These are phyloP conservation scores for Phaffomyces opuntiae DNA, from an alignment of 805 yeast genomes.

Conservation along the genomic window DNA sequence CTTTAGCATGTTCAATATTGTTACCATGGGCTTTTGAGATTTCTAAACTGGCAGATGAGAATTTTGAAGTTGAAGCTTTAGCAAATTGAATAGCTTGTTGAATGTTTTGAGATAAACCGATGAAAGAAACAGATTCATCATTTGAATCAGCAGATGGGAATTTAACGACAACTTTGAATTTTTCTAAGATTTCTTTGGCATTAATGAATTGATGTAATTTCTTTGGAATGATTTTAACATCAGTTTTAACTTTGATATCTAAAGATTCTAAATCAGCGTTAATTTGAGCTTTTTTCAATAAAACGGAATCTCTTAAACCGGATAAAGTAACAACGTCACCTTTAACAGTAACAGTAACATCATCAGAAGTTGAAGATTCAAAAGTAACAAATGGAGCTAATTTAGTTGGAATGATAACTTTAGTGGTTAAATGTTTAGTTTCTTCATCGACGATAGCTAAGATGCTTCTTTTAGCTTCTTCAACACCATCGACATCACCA, in stretches of 20 bases:
- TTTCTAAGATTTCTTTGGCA: constrained; percentile 41
- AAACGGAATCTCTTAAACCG: constrained; percentile 67
- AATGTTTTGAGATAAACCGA: constrained; percentile 57
- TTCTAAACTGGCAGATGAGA: constrained; percentile 62
- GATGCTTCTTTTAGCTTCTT: constrained; percentile 64
- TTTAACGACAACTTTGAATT: constrained; percentile 50
- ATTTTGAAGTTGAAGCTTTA: constrained; percentile 50
- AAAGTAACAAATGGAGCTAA: constrained; percentile 27
- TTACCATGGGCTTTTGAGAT: constrained; percentile 87
- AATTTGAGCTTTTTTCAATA: constrained; percentile 47
- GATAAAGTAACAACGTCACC: constrained; percentile 43
- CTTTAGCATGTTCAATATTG: constrained; percentile 66
- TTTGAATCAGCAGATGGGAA: constrained; percentile 37
- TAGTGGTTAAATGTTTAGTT: constrained; percentile 50
- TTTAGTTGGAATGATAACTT: constrained; percentile 35
- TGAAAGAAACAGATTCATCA: constrained; percentile 47
- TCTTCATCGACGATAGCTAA: constrained; percentile 68
- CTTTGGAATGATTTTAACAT: constrained; percentile 58
- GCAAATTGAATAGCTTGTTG: constrained; percentile 57
- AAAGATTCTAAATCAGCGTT: constrained; percentile 38
- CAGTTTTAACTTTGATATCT: constrained; percentile 39
- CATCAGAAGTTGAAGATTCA: constrained; percentile 24
- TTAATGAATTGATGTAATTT: constrained; percentile 66
- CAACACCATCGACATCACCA: constrained; percentile 83
- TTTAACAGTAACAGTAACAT: constrained; percentile 24